Base-by-base conservation (phyloP, 345 rosid genomes). In the Tarenaya hassleriana region DNA sequence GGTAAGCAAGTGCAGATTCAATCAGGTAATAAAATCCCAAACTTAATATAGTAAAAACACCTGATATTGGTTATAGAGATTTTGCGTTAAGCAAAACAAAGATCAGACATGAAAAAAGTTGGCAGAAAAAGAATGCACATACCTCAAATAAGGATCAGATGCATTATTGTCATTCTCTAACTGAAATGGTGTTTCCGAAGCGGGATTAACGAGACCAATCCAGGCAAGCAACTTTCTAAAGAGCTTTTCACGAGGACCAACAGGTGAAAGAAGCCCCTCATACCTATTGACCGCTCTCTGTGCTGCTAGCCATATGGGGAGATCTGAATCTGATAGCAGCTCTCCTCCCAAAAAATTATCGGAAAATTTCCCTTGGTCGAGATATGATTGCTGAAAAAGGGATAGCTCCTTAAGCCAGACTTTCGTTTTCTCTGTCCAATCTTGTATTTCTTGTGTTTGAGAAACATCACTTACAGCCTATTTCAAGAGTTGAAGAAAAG, bases 181-280 rank as follows among this genome's bases (percentile, higher is more conserved):
- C 68, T 78, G 78, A 55, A 62, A 78, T 40, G 84, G 73, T 44
- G 69, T 70, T 69, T 82, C 87, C 53, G 72, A 79, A 60, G 68
- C 61, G 58, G 89, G 85, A 41, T 84, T 68, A 55, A 60, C 53
- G 66, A 86, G 61, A 58, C 96, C 97, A 71, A 71, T 76, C 84
- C 88, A 67, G 8, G 77, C 63, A 53, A 90, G 80, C 70, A 90
- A 71, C 74, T 69, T 84, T 65, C 77, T 70, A 27, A 91, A 69
- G 52, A 91, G 89, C 80, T 81, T 78, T 67, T 79, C 84, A 16
- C 98, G 83, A 41, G 98, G 96, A 65, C 98, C 98, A 68, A 72
- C 72, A 21, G 85, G 78, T 42, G 98, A 80, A 18, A 91, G 75
- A 68, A 86, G 63, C 52, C 91, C 94, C 69, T 86, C 82, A 55